Base-by-base conservation (phyloP, 1,284 basidiomycete species). In the Volvariella surrecta region DNA sequence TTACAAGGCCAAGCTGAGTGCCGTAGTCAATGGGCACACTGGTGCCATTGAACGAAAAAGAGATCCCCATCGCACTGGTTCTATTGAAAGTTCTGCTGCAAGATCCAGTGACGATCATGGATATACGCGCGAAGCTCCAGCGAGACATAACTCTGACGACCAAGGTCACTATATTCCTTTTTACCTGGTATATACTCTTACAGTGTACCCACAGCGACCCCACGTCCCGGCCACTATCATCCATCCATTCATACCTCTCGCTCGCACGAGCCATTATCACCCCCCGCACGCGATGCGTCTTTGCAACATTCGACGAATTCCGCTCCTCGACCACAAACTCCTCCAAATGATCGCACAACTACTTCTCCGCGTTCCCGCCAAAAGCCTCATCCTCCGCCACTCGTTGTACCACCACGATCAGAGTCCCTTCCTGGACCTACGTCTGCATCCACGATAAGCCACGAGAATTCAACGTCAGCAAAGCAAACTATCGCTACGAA, bases 71-170 rank as follows among this genome's bases (percentile, higher is more conserved):
- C 7, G 7, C 34, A 15, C 6, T 7, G 11, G 6, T 28, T 28
- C 24, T 11, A 11, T 11, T 35, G 34, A 35, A 8, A 16, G n/a
- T 35, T n/a, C n/a, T 35, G 13, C 34, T 7, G 45, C 24, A 45
- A 50, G 19, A 48, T 49, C n/a, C n/a, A 35, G 34, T 19, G 34
- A 35, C 37, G 20, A 39, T 9, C 35, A 17, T 40, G 32, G 48
- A 69, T 49, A 63, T 62, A 45, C 53, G 57, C 18, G 46, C 55
- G 28, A 47, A 63, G 46, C 46, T 53, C 21, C 34, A 16, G n/a
- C n/a, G 6, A 63, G 70, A 46, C 66, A 71, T 43, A 58, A 68
- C 28, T 75, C 73, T 38, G 79, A 82, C 46, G 71, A 79, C 32
- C 62, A 63, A 52, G 61, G 82, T 83, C 48, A 48, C 74, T 67